A percentile compares a stretch with the other conserved stretches of the same genome.
phyloP scores from a whole-genome alignment of 176 grass and related monocot genomes.

The Carex littledalei region DNA sequence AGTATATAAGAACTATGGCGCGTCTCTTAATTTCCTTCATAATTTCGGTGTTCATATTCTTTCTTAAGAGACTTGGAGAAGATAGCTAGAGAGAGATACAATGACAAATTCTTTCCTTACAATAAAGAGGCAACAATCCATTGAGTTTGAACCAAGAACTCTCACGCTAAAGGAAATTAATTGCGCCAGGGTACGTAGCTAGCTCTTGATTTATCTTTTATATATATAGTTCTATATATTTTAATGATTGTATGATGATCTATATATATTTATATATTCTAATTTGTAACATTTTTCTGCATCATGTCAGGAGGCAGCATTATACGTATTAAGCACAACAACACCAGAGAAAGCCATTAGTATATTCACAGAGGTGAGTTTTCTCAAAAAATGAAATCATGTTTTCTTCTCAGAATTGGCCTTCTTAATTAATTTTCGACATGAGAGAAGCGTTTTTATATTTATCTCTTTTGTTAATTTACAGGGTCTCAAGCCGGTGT shows the following conservation, averaged over 20 bases:
- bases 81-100: not conserved
- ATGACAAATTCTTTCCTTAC: slow-evolving; percentile 5
- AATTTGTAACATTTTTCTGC: not conserved
- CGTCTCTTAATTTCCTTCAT: not conserved
- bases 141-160: slow-evolving; percentile 65
- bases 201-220: too few relatives aligned
- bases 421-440: not conserved
- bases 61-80: not conserved
- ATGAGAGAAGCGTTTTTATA: not conserved
- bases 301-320: slow-evolving; percentile 36
- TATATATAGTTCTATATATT: too few relatives aligned
- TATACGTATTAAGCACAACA: slow-evolving; percentile 39
- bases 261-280: too few relatives aligned
- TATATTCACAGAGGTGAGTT: slow-evolving; percentile 42
- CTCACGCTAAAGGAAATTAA: slow-evolving; percentile 46
- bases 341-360: slow-evolving; percentile 39
- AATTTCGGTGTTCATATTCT: not conserved
- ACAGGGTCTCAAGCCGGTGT: slow-evolving; percentile 23
- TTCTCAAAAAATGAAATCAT: not conserved
- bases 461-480: not conserved
- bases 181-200: slow-evolving; percentile 46
- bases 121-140: slow-evolving; percentile 18
- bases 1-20: not conserved
- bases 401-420: not conserved
- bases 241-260: not conserved